A percentile compares a stretch with the other conserved stretches of the same genome.
phyloP scores from a whole-genome alignment of 2,329 filamentous ascomycete genomes.

The Kalaharituber pfeilii region DNA sequence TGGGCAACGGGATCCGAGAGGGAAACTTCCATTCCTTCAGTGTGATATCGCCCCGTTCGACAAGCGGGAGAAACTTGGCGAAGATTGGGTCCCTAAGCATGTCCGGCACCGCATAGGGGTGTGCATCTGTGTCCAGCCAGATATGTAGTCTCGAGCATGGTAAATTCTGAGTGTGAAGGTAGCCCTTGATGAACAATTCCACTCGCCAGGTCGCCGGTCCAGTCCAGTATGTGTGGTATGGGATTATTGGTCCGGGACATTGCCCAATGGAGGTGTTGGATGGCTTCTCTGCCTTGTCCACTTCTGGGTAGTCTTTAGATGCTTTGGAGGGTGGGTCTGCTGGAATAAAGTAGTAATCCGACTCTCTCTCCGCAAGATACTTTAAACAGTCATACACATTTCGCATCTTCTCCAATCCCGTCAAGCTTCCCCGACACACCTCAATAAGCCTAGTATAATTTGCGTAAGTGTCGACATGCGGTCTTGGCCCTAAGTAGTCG shows the following conservation, averaged over 20 bases:
- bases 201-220: constrained; percentile 40
- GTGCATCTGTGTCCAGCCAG: constrained; percentile 38
- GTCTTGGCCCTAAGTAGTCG: constrained; percentile 35
- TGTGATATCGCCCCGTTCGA: constrained; percentile 36
- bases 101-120: constrained; percentile 34
- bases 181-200: constrained; percentile 39
- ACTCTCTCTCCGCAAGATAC: constrained; percentile 34
- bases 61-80: constrained; percentile 36
- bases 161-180: constrained; percentile 40
- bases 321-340: constrained; percentile 25
- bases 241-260: constrained; percentile 39
- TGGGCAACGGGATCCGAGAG: constrained; percentile 35
- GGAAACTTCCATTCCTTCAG: constrained; percentile 39
- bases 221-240: constrained; percentile 41
- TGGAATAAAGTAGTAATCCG: constrained; percentile 36
- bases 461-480: constrained; percentile 37
- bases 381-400: constrained; percentile 37
- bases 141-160: constrained; percentile 37
- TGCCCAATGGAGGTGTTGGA: constrained; percentile 31
- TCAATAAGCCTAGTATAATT: constrained; percentile 37
- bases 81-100: constrained; percentile 39
- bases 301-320: constrained; percentile 25
- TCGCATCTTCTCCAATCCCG: constrained; percentile 38
- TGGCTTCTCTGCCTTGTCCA: constrained; percentile 24
- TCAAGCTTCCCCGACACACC: constrained; percentile 36